Evolutionary conservation across 371 early-diverging fungal genomes (phyloP), one percentile per base, ranked within the genome.

Genomic region (Basidiobolus meristosporus): DNA sequence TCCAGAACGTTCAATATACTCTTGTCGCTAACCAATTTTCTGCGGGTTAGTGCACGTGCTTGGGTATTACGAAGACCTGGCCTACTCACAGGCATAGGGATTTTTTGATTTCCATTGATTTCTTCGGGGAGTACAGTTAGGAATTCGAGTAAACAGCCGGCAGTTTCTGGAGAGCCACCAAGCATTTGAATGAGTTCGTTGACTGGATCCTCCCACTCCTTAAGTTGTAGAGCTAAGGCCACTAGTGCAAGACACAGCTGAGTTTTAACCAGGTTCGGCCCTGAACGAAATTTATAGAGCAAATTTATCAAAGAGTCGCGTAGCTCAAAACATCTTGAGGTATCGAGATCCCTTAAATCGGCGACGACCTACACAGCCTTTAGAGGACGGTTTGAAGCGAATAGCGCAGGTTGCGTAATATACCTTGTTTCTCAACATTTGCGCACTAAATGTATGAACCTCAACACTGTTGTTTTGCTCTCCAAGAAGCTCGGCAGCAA

Each of bases 381-480:
- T n/a, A n/a, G n/a, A n/a, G n/a, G n/a, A n/a, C n/a, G n/a, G n/a
- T n/a, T n/a, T n/a, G n/a, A n/a, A n/a, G n/a, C n/a, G n/a, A n/a
- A n/a, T n/a, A n/a, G n/a, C n/a, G n/a, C n/a, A n/a, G n/a, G n/a
- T n/a, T n/a, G n/a, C n/a, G n/a, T n/a, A n/a, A 6, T 38, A 43
- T 50, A 84, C 83, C 75, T 96, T 96, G 54, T 75, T 75, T 34
- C 90, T 68, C 41, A 96, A 59, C 1, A 90, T 92, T 57, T 93
- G 93, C 1, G 92, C 90, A 2, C 89, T 86, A 70, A 93, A 90
- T 6, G 88, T 48, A 29, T 70, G 72, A 2, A 69, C 65, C 45
- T 82, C 82, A 0, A 52, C 39, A 10, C 65, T 65, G n/a, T 67
- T 47, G 7, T 56, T 57, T 5, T 65, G 61, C 10, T 62, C 40